Evolutionary conservation across 164 flowering plant genomes (phyloP), one percentile per base, ranked within the genome.

Genomic region (Malania oleifera): DNA sequence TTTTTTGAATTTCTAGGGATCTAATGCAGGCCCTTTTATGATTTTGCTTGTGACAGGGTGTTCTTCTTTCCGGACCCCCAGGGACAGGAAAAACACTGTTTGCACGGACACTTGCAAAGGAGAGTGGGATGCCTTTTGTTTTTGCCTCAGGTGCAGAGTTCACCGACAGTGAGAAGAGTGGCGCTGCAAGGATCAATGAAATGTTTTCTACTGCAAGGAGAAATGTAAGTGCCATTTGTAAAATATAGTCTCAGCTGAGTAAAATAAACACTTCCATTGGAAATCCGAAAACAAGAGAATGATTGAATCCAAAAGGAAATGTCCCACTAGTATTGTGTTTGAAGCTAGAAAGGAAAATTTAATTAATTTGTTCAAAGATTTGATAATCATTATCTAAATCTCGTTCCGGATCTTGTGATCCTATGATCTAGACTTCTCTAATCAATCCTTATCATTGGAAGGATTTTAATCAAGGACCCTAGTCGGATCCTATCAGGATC

Each of bases 141-240:
- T 93, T 82, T 83, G 97, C 98, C 67, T 86, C 98, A 51, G 98
- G 96, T 70, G 97, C 98, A 43, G 98, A 93, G 79, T 93, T 93
- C 67, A 83, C 89, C 12, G 96, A 89, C 64, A 90, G 87, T 76
- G 95, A 89, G 63, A 84, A 80, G 68, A 81, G 95, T 83, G 98
- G 98, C 31, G 85, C 87, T 46, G 87, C 90, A 63, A 85, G 83
- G 75, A 88, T 93, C 54, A 86, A 86, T 76, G 87, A 93, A 63
- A 76, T 93, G 73, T 93, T 93, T 72, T 80, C 90, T 29, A 77
- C 77, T 53, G 98, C 97, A 38, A 83, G 98, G 68, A 80, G 92
- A 83, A 90, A 93, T 73, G 98, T 93, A 73, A 78, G 74, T 37
- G 27, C 7, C 5, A n/a, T 27, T 20, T 22, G 37, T 5, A n/a